Conservation (phyloP, 129 eudicot genomes). For the Centella asiatica region DNA sequence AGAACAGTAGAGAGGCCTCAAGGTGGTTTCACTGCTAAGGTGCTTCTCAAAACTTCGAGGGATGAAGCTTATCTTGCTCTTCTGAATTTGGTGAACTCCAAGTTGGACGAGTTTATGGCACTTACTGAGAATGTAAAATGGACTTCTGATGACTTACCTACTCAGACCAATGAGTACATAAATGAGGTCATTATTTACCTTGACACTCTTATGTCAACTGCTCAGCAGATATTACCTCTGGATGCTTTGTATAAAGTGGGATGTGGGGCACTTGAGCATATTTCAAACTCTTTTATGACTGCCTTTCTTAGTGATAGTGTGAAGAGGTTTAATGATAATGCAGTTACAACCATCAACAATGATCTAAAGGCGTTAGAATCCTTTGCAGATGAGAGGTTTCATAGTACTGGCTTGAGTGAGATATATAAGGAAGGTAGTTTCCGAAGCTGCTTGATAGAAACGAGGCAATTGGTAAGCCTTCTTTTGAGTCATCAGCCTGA, state of each 20-base stretch:
- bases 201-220: slow-evolving; percentile 68
- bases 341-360: slow-evolving; percentile 53
- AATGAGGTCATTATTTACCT: slow-evolving; percentile 69
- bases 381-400: slow-evolving; percentile 83
- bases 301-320: slow-evolving; percentile 71
- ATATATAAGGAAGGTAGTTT: slow-evolving; percentile 73
- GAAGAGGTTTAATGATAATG: slow-evolving; percentile 76
- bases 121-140: slow-evolving; percentile 68
- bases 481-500: slow-evolving; percentile 88
- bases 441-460: slow-evolving; percentile 58
- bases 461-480: slow-evolving; percentile 74
- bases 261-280: slow-evolving; percentile 81
- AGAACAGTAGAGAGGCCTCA: slow-evolving; percentile 60
- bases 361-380: slow-evolving; percentile 63
- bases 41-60: slow-evolving; percentile 59
- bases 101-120: slow-evolving; percentile 59
- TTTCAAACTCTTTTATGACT: slow-evolving; percentile 56
- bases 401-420: slow-evolving; percentile 67
- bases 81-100: slow-evolving; percentile 48
- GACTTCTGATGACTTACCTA: slow-evolving; percentile 65
- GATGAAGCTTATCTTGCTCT: slow-evolving; percentile 70
- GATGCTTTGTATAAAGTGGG: slow-evolving; percentile 86
- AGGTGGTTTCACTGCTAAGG: slow-evolving; percentile 52
- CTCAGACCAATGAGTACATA: slow-evolving; percentile 49
- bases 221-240: slow-evolving; percentile 76